Evolutionary conservation across 164 flowering plant species (phyloP), one percentile per base, ranked within the genome.

Genomic region (Stephania cephalantha): DNA sequence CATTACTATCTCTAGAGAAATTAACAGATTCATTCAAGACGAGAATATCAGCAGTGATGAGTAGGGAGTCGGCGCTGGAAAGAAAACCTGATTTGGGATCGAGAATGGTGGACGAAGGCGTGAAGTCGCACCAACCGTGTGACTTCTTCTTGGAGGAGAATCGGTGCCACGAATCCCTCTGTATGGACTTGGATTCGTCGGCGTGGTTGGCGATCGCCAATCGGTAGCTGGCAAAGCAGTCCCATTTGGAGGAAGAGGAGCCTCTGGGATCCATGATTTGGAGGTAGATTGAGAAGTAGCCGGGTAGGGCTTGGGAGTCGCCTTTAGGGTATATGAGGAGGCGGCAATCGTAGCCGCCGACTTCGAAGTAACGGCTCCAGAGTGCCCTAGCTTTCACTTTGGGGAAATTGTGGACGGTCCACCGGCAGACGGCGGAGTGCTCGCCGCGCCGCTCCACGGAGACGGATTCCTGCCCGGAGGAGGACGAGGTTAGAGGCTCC

Each of bases 121-220:
- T 87, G 77, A 95, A 95, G 82, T 95, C 97, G 75, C 99, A 93
- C 99, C 97, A 95, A 1, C 99, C 99, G 70, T 93, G 97, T 1
- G 99, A 95, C 78, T 93, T 93, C 89, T 93, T 95, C 87, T 91
- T 95, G 50, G 82, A 81, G 5, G 97, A 91, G 80, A 91, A 95
- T 2, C 99, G 80, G 71, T 95, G 95, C 97, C 97, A 95, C 1
- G 97, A 91, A 74, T 95, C 99, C 11, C 97, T 83, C 75, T 86
- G 89, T 9, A 93, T 82, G 5, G 95, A 83, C 80, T 93, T 91
- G 18, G 90, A 81, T 12, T 89, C 89, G 50, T 95, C 95, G 8
- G 64, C 20, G 17, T 78, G 83, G 71, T 93, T 90, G 30, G 89
- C 86, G 78, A 95, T 84, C 3, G 94, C 84, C 30, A 95, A 83